Conservation (phyloP, 192 early-diverging fungal species). For the Fimicolochytrium jonesii region DNA sequence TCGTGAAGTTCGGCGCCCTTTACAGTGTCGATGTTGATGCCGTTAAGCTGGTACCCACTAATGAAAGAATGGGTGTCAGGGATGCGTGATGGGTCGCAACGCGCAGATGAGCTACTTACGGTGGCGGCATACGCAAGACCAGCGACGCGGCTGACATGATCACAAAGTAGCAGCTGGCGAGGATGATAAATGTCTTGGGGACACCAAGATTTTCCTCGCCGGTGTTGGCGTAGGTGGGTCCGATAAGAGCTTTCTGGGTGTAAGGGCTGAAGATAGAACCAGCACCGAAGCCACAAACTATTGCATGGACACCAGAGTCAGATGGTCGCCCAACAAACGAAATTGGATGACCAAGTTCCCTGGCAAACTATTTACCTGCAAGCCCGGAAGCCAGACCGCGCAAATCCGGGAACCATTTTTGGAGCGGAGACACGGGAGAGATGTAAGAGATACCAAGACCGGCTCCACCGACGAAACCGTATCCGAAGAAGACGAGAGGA, state of each 20-base stretch:
- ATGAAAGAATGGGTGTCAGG: too few relatives aligned
- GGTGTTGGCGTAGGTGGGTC: slow-evolving; percentile 26
- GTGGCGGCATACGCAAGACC: slow-evolving; percentile 42
- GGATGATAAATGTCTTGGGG: slow-evolving; percentile 59
- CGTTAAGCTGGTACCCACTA: slow-evolving; percentile 63
- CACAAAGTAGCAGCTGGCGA: slow-evolving; percentile 58
- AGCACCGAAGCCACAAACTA: slow-evolving; percentile 75
- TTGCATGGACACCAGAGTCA: too few relatives aligned
- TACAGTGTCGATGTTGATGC: slow-evolving; percentile 50
- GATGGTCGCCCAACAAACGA: too few relatives aligned
- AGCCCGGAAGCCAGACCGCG: slow-evolving; percentile 72
- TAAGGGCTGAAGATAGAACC: slow-evolving; percentile 67
- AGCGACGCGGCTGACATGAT: slow-evolving; percentile 41
- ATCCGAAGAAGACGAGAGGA: slow-evolving; percentile 51
- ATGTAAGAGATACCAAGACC: slow-evolving; percentile 74
- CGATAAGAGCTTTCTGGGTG: slow-evolving; percentile 52
- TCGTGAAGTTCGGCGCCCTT: slow-evolving; percentile 28
- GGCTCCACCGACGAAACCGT: slow-evolving; percentile 66
- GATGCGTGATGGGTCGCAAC: too few relatives aligned
- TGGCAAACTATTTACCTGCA: too few relatives aligned
- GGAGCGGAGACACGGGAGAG: slow-evolving; percentile 67
- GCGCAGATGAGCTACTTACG: too few relatives aligned
- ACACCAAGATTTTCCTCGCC: slow-evolving; percentile 39
- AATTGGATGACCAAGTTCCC: too few relatives aligned
- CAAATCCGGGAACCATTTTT: slow-evolving; percentile 74